A percentile compares a stretch with the other conserved stretches of the same genome.
Conservation (phyloP, 768 basidiomycete species). For the Mycena polygramma region DNA sequence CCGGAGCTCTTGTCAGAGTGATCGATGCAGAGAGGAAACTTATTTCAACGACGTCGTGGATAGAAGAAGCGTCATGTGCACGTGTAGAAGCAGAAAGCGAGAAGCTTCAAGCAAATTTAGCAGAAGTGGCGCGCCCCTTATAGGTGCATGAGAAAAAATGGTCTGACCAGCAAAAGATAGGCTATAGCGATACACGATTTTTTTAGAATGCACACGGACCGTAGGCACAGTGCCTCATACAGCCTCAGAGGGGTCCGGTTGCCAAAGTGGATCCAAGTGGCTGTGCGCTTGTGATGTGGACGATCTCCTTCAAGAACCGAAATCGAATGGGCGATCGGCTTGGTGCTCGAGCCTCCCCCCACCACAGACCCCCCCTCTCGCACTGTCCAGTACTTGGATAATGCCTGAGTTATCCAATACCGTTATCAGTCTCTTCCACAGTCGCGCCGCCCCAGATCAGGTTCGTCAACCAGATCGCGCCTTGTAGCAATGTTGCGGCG, state of each 20-base stretch:
- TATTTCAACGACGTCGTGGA: too few relatives aligned
- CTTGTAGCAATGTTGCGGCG: not conserved
- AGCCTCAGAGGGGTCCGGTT: too few relatives aligned
- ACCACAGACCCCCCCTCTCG: not conserved
- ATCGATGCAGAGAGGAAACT: too few relatives aligned
- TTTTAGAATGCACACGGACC: too few relatives aligned
- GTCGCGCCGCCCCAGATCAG: conserved; percentile 57
- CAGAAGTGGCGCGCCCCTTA: not conserved
- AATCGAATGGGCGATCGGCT: conserved; percentile 14
- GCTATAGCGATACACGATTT: not conserved
- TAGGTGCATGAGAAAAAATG: not conserved
- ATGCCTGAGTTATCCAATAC: conserved; percentile 58
- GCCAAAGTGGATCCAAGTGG: not conserved
- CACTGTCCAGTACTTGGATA: not conserved
- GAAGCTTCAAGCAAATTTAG: not conserved
- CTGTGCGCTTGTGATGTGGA: not conserved
- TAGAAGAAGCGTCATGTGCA: too few relatives aligned
- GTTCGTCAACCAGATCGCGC: conserved; percentile 40
- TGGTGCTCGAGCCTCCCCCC: not conserved
- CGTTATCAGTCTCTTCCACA: conserved; percentile 53
- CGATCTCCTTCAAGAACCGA: not conserved
- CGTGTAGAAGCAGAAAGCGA: too few relatives aligned
- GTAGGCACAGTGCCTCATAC: too few relatives aligned
- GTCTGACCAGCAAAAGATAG: not conserved
- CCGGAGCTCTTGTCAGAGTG: too few relatives aligned